Percentiles rank a stretch among this genome's conserved stretches.
These are phyloP conservation scores for Pyropia yezoensis DNA, from an alignment of 23 red algal species.

Conservation along the genomic window DNA sequence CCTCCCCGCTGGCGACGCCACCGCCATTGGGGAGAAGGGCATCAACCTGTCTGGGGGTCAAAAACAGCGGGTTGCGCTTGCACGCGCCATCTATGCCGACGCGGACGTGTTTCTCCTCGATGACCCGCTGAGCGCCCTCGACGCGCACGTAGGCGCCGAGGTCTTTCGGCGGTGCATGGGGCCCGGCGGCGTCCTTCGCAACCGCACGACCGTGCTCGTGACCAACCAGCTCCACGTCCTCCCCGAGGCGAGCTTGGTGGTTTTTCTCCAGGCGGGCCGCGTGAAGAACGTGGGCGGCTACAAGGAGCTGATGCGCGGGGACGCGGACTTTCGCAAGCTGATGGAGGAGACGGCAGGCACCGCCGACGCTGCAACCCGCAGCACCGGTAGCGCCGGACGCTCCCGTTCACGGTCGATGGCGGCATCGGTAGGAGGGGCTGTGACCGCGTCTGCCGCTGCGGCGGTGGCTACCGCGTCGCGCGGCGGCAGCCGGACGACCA, in stretches of 20 bases:
- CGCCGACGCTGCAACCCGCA: neutral
- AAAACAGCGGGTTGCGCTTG: slow-evolving; percentile 60
- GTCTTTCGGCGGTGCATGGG: slow-evolving; percentile 50
- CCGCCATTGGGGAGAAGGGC: slow-evolving; percentile 88
- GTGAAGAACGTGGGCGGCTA: neutral
- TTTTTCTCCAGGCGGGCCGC: slow-evolving; percentile 15
- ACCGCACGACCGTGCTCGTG: slow-evolving; percentile 52
- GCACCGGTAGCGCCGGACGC: too few species aligned
- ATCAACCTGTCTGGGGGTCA: slow-evolving; percentile 91
- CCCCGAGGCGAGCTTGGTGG: slow-evolving; percentile 34
- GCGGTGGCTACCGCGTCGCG: neutral
- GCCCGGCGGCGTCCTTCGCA: slow-evolving; percentile 24
- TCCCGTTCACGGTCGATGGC: neutral
- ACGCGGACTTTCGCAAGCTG: slow-evolving; percentile 9
- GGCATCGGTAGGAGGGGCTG: neutral
- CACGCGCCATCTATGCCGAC: slow-evolving; percentile 57
- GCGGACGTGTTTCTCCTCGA: slow-evolving; percentile 77
- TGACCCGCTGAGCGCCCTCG: slow-evolving; percentile 81
- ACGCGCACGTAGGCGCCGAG: slow-evolving; percentile 72
- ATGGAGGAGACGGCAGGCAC: slow-evolving; percentile 2
- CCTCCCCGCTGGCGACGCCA: slow-evolving; percentile 75
- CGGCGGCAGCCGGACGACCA: too few species aligned
- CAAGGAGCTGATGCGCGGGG: slow-evolving; percentile 3
- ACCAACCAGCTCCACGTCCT: slow-evolving; percentile 75
- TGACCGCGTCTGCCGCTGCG: neutral